These are phyloP conservation scores for Boletus edulis DNA, from an alignment of 768 basidiomycete species.

Conservation along the genomic window DNA sequence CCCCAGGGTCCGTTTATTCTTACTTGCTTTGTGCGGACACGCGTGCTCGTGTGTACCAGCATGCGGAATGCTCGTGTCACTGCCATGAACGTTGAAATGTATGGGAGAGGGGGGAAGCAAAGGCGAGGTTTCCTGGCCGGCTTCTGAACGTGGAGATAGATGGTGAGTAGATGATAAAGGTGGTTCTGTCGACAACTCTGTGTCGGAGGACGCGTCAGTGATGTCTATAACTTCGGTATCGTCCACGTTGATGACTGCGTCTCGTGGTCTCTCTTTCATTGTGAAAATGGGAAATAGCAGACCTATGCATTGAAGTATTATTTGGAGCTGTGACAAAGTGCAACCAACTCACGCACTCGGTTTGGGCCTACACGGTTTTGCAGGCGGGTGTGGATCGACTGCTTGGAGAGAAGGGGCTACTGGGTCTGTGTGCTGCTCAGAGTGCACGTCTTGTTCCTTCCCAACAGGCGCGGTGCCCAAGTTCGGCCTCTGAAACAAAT, in stretches of 20 bases:
- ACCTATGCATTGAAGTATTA: constrained; percentile 11
- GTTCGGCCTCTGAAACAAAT: constrained; percentile 22
- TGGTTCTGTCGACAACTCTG: too few relatives aligned
- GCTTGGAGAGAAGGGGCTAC: neutral
- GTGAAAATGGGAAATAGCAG: constrained; percentile 29
- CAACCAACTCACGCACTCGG: constrained; percentile 20
- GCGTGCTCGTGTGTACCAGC: neutral
- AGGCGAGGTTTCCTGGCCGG: constrained; percentile 1
- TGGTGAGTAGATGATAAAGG: constrained; percentile 3
- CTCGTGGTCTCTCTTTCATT: constrained; percentile 4
- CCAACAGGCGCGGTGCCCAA: neutral
- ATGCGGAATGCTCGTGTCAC: constrained; percentile 10
- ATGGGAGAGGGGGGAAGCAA: constrained; percentile 5
- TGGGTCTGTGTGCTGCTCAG: neutral
- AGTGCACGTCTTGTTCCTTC: neutral
- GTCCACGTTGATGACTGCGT: constrained; percentile 13
- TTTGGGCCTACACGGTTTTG: constrained; percentile 3
- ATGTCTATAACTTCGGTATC: constrained; percentile 18
- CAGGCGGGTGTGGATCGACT: neutral
- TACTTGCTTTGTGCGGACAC: neutral
- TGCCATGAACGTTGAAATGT: neutral
- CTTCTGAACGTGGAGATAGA: constrained; percentile 11
- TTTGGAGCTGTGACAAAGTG: neutral
- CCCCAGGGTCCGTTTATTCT: constrained; percentile 1
- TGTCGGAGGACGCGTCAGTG: constrained; percentile 16